phyloP scores from a whole-genome alignment of 169 alveolate species.

The Plasmodium gonderi region DNA sequence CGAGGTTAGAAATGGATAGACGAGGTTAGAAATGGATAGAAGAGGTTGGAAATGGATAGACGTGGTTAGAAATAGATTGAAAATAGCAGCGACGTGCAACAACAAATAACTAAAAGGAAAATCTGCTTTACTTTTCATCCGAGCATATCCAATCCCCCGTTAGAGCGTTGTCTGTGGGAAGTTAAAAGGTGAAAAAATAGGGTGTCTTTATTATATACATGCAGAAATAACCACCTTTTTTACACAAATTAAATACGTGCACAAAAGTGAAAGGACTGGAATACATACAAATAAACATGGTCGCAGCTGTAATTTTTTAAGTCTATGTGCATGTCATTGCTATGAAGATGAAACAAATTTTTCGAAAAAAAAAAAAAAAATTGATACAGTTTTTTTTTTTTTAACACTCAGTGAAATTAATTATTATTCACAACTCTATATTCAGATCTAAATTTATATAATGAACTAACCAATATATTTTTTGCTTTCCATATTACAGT shows the following conservation, averaged over 20 bases:
- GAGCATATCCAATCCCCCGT: slow-evolving; percentile 73
- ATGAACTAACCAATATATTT: not conserved
- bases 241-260: too few relatives aligned
- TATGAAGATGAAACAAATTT: not conserved
- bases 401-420: not conserved
- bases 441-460: not conserved
- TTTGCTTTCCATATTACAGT: not conserved
- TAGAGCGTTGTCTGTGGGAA: slow-evolving; percentile 26
- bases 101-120: not conserved
- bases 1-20: not conserved
- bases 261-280: too few relatives aligned
- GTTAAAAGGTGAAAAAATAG: not conserved
- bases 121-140: slow-evolving; percentile 51
- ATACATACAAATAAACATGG: too few relatives aligned
- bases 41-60: not conserved
- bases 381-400: not conserved
- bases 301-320: too few relatives aligned
- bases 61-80: not conserved
- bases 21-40: too few relatives aligned
- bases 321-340: too few relatives aligned
- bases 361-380: not conserved
- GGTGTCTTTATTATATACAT: not conserved
- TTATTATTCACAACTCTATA: not conserved
- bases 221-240: too few relatives aligned
- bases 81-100: not conserved